These are phyloP conservation scores for Staphylotrichum longicolle DNA, from an alignment of 495 filamentous ascomycete species.

Conservation along the genomic window DNA sequence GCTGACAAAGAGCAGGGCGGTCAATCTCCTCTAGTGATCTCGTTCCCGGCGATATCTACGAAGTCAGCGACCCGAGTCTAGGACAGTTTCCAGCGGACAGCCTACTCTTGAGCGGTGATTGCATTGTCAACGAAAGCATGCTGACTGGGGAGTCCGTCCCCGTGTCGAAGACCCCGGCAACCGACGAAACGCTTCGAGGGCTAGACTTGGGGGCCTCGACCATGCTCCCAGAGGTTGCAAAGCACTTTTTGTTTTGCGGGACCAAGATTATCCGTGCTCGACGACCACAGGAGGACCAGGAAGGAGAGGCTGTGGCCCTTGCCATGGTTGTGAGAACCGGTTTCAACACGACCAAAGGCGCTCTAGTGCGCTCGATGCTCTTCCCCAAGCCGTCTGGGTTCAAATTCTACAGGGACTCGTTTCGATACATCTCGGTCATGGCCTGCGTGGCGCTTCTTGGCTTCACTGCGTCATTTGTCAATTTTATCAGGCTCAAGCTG, in stretches of 20 bases:
- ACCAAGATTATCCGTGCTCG: constrained; percentile 93
- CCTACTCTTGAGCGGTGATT: constrained; percentile 87
- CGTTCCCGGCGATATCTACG: constrained; percentile 95
- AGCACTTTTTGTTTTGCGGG: constrained; percentile 87
- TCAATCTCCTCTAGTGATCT: constrained; percentile 82
- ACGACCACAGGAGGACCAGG: constrained; percentile 74
- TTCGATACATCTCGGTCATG: constrained; percentile 98
- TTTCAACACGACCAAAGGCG: constrained; percentile 96
- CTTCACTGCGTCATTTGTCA: constrained; percentile 86
- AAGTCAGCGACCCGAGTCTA: constrained; percentile 93
- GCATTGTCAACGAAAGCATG: constrained; percentile 99
- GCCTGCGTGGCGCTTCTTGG: constrained; percentile 80
- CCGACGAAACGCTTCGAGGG: constrained; percentile 70
- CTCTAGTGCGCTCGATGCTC: constrained; percentile 95
- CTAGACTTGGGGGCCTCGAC: constrained; percentile 76
- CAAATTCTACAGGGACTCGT: constrained; percentile 97
- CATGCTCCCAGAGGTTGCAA: constrained; percentile 74
- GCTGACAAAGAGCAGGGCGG: constrained; percentile 61
- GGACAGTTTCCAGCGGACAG: constrained; percentile 94
- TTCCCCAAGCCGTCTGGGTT: constrained; percentile 98
- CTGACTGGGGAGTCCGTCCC: constrained; percentile 97
- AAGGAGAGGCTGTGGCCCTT: constrained; percentile 87
- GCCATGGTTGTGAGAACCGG: constrained; percentile 91
- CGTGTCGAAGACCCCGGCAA: constrained; percentile 85
- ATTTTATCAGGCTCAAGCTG: constrained; percentile 80